phyloP scores from a whole-genome alignment of 192 early-diverging fungal genomes.

The Podochytrium sp. region DNA sequence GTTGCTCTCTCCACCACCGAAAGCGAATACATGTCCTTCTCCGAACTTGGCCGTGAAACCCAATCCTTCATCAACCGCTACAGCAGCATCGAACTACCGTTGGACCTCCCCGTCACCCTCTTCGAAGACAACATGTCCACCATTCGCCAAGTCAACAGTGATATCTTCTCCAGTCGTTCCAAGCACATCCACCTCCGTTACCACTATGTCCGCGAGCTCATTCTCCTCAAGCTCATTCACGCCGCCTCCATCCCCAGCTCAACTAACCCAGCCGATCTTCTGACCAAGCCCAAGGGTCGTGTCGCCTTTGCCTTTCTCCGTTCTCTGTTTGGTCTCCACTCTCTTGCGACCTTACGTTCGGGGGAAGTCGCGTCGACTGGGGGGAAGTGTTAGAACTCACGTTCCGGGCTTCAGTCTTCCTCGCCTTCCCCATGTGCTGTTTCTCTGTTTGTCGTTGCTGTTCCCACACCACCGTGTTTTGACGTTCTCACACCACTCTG shows the following conservation, averaged over 20 bases:
- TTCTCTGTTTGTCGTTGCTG: too few species aligned
- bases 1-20: not conserved
- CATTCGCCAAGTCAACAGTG: constrained; percentile 8
- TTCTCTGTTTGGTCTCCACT: too few species aligned
- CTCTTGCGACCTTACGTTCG: too few species aligned
- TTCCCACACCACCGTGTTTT: too few species aligned
- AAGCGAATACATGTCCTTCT: constrained; percentile 11
- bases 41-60: constrained; percentile 10
- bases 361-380: too few species aligned
- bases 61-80: constrained; percentile 4
- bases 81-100: not conserved
- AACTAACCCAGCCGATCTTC: not conserved
- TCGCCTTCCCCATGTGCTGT: too few species aligned
- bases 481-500: too few species aligned
- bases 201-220: constrained; percentile 2
- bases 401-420: too few species aligned
- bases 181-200: constrained; percentile 21
- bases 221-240: not conserved
- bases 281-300: not conserved
- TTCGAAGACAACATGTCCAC: constrained; percentile 9
- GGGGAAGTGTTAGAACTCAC: too few species aligned
- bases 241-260: not conserved
- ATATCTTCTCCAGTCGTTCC: constrained; percentile 5
- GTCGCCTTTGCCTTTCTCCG: too few species aligned
- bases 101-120: not conserved